Base-by-base conservation (phyloP, 768 basidiomycete genomes). In the Russula lepida region DNA sequence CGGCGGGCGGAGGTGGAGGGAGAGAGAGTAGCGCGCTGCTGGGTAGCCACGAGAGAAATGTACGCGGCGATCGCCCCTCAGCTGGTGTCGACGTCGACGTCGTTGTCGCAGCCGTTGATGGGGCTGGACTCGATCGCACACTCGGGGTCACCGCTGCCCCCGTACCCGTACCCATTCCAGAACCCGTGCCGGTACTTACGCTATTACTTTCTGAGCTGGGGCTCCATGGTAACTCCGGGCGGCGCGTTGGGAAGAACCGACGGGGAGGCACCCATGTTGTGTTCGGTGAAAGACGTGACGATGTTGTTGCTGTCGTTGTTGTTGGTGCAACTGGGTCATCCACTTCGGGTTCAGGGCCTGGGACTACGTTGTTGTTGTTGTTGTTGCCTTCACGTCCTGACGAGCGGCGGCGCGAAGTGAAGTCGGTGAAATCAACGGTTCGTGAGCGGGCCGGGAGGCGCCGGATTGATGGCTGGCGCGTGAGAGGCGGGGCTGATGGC, bases 401-500 rank as follows among this genome's bases (percentile, higher is more conserved):
- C 19, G 80, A 81, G 54, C 88, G 81, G 32, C 88, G 82, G 13
- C 82, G 83, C 25, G 80, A 71, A 0, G 87, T 85, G 64, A 86
- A 89, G 28, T 89, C 88, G 68, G 79, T 84, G 70, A 90, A 89
- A 64, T 89, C 87, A 15, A 81, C 76, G 15, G 81, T 76, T 35
- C 86, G 75, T 5, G 79, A 75, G 9, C 78, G 76, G 33, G 74
- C 67, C 2, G 82, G 76, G 25, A 57, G 56, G 13, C 85, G 85
- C 28, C 86, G 85, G 50, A 86, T 75, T 23, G 84, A 82, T 0
- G 81, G 72, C 62, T 85, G 84, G 35, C 87, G 82, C 19, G 77
- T 73, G 19, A 86, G 72, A 6, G 71, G 68, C 11, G 73, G 32
- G 4, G 68, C 63, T 30, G 62, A 39, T 6, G 58, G 50, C 35